phyloP scores from a whole-genome alignment of 1,139 yeast genomes.

The Candida smagusa region DNA sequence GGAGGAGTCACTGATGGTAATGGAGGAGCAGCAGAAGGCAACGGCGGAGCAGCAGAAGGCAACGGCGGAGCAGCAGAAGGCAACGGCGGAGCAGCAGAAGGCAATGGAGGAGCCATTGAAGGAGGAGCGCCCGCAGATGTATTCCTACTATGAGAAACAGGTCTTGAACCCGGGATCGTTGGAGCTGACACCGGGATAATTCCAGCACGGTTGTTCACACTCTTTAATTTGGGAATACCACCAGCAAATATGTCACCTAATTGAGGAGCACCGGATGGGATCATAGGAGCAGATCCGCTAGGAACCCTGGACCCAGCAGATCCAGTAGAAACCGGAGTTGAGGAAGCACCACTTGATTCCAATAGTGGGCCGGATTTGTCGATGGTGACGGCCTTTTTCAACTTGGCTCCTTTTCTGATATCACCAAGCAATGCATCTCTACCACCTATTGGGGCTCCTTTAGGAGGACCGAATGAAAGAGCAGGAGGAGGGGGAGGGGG shows the following conservation, averaged over 20 bases:
- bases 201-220: slow-evolving; percentile 47
- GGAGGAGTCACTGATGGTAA: slow-evolving; percentile 22
- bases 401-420: slow-evolving; percentile 71
- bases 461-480: slow-evolving; percentile 8
- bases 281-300: slow-evolving; percentile 14
- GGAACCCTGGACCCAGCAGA: slow-evolving; percentile 8
- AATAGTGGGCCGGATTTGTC: slow-evolving; percentile 46
- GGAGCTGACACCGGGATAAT: slow-evolving; percentile 42
- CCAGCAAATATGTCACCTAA: slow-evolving; percentile 82
- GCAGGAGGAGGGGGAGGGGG: slow-evolving; percentile 16
- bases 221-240: slow-evolving; percentile 78
- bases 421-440: slow-evolving; percentile 84
- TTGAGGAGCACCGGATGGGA: slow-evolving; percentile 45
- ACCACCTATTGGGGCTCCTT: slow-evolving; percentile 24
- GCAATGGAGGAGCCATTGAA: slow-evolving; percentile 3
- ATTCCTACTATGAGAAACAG: slow-evolving; percentile 5
- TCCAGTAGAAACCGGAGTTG: slow-evolving; percentile 13
- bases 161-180: slow-evolving; percentile 17
- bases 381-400: slow-evolving; percentile 66
- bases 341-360: slow-evolving; percentile 26
- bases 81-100: slow-evolving; percentile 13
- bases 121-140: background rate
- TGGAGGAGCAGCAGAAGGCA: slow-evolving; percentile 14
- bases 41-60: slow-evolving; percentile 12
- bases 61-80: slow-evolving; percentile 15